Evolutionary conservation across 2,329 filamentous ascomycete genomes (phyloP), one percentile per base, ranked within the genome.

Genomic region (Colletotrichum magnum): DNA sequence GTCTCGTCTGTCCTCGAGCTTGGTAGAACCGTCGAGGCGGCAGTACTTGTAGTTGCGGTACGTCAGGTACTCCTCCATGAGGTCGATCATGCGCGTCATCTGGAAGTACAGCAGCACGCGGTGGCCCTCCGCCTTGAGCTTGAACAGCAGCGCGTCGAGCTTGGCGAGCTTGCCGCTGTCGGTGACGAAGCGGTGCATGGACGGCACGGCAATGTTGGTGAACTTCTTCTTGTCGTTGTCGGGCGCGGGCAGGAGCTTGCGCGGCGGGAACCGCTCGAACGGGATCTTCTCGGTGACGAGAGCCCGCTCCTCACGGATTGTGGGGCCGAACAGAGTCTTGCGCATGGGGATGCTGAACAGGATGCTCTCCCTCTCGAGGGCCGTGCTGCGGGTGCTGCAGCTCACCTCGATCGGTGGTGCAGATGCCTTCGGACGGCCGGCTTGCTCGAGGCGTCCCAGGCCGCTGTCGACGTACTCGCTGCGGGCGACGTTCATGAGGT

Each of bases 41-140:
- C 95, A 97, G 83, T 98, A 99, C 81, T 97, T 98, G 90, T 97
- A 98, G 83, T 98, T 98, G 79, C 96, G 94, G 84, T 98, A 98
- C 0, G 96, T 98, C 68, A 99, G 86, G 75, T 98, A 99, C 82
- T 99, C 96, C 80, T 99, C 96, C 93, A 98, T 98, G 70, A 99
- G 86, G 79, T 99, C 95, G 77, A 99, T 98, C 96, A 99, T 99
- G 77, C 94, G 93, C 4, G 96, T 99, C 96, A 99, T 99, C 86
- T 99, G 96, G 93, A 99, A 99, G 87, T 99, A 99, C 21, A 99
- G 86, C 62, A 99, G 86, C 24, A 99, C 96, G 77, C 96, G 94
- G 75, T 99, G 96, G 43, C 93, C 93, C 72, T 93, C 93, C 71
- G 94, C 92, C 87, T 98, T 99, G 76, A 99, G 90, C 79, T 94